These are phyloP conservation scores for Cyclanthera cordifolia DNA, from an alignment of 306 rosid species.

Conservation along the genomic window DNA sequence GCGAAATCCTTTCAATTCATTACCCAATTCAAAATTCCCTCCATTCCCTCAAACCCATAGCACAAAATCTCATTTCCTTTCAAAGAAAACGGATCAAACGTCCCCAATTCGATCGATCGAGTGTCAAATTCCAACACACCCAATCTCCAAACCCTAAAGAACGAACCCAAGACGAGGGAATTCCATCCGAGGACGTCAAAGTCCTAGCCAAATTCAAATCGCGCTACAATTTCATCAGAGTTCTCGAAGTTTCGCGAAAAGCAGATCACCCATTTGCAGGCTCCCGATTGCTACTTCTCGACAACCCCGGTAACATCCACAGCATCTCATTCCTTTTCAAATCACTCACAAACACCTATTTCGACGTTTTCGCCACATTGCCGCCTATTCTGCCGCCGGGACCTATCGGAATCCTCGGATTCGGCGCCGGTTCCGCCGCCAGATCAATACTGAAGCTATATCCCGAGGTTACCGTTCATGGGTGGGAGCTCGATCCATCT, in stretches of 20 bases:
- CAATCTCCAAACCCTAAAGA: slow-evolving; percentile 13
- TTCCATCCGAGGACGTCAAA: slow-evolving; percentile 52
- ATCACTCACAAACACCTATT: slow-evolving; percentile 57
- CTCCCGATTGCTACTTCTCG: slow-evolving; percentile 75
- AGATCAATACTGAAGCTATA: slow-evolving; percentile 43
- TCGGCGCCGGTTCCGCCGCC: slow-evolving; percentile 76
- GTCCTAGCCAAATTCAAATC: slow-evolving; percentile 62
- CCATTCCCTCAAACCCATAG: neutral
- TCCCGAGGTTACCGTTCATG: slow-evolving; percentile 44
- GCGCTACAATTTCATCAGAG: slow-evolving; percentile 65
- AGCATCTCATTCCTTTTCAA: slow-evolving; percentile 64
- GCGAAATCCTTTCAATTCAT: slow-evolving; percentile 21
- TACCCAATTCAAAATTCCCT: slow-evolving; percentile 12
- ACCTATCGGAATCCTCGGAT: slow-evolving; percentile 70
- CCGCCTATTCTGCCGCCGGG: slow-evolving; percentile 69
- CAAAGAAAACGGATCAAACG: neutral
- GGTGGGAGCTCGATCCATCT: slow-evolving; percentile 85
- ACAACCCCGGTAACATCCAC: slow-evolving; percentile 88
- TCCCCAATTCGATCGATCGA: slow-evolving; percentile 4
- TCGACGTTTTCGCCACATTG: slow-evolving; percentile 71
- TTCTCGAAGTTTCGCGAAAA: slow-evolving; percentile 59
- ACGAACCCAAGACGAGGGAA: slow-evolving; percentile 49
- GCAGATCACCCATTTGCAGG: slow-evolving; percentile 84
- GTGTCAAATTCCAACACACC: slow-evolving; percentile 30
- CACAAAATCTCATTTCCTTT: slow-evolving; percentile 11